Evolutionary conservation across 768 basidiomycete species (phyloP), one percentile per base, ranked within the genome.

Genomic region (Pholiota conissans): DNA sequence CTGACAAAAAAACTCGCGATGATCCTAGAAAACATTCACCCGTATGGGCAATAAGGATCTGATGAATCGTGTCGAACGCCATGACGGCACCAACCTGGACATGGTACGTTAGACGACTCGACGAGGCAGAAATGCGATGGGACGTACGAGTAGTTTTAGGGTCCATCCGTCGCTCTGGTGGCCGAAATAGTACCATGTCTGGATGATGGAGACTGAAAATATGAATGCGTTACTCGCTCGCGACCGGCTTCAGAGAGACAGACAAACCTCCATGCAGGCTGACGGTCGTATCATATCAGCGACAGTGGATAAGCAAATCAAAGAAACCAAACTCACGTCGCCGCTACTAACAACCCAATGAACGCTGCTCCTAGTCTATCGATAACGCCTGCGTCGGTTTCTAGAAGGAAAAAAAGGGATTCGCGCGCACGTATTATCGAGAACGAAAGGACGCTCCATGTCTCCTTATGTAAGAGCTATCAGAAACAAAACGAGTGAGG

Each of bases 111-210:
- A 13, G 20, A 16, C 22, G 35, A 28, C 24, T 18, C 7, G 46
- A 14, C 9, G 11, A 13, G 28, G n/a, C 7, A 4, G 27, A 26
- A 1, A 22, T 40, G 5, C 13, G 3, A 10, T 16, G 16, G 11
- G 32, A 18, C 47, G 61, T 53, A 84, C 84, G 24, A 85, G 65
- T 9, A 67, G 52, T 61, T 79, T 82, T 56, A 77, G 71, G 13
- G 73, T 69, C 81, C 81, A 84, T 24, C 68, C 63, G 64, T 85
- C 84, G 24, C 68, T 72, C 52, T 81, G 78, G 63, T 85, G 76
- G 14, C 69, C 73, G 55, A 68, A 84, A 62, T 85, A 86, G 60
- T 79, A 84, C 74, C 76, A 83, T 0, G 77, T 74, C 65, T 86
- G 85, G 27, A 85, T 68, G 37, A 73, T 73, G 6, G 81, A 81